These are phyloP conservation scores for Didymella pomorum DNA, from an alignment of 2,329 filamentous ascomycete genomes.

Conservation along the genomic window DNA sequence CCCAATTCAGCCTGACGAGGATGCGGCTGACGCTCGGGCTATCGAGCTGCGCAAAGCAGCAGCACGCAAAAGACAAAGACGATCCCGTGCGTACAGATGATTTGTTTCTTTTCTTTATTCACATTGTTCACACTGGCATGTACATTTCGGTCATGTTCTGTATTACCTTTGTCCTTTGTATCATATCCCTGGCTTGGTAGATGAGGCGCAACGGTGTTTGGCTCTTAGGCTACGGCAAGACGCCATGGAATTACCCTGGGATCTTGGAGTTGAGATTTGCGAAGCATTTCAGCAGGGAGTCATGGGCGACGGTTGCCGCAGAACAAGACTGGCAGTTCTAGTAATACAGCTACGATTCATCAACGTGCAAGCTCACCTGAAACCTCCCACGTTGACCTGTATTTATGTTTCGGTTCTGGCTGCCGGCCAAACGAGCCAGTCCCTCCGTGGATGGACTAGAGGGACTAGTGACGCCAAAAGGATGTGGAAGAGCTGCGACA, in stretches of 20 bases:
- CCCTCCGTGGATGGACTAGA: background rate
- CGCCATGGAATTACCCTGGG: slow-evolving; percentile 10
- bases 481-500: slow-evolving; percentile 12
- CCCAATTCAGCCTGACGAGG: slow-evolving; percentile 38
- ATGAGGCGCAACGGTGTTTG: slow-evolving; percentile 27
- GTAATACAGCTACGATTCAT: slow-evolving; percentile 18
- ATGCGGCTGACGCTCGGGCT: slow-evolving; percentile 33
- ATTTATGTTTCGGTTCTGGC: too few species aligned
- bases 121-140: slow-evolving; percentile 20
- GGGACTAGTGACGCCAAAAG: slow-evolving; percentile 6
- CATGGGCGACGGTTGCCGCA: slow-evolving; percentile 14
- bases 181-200: slow-evolving; percentile 26
- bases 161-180: slow-evolving; percentile 33
- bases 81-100: slow-evolving; percentile 37
- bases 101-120: slow-evolving; percentile 8
- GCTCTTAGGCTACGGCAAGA: slow-evolving; percentile 15
- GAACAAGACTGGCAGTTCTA: slow-evolving; percentile 9
- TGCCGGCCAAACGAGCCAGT: background rate
- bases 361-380: background rate
- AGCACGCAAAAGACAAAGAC: slow-evolving; percentile 43
- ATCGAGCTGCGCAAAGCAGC: slow-evolving; percentile 40
- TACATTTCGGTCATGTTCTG: slow-evolving; percentile 22
- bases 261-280: slow-evolving; percentile 22
- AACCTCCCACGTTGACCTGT: background rate
- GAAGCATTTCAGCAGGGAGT: slow-evolving; percentile 33